A percentile compares a stretch with the other conserved stretches of the same genome.
phyloP scores from a whole-genome alignment of 164 flowering plant genomes.

The Vitis amurensis region DNA sequence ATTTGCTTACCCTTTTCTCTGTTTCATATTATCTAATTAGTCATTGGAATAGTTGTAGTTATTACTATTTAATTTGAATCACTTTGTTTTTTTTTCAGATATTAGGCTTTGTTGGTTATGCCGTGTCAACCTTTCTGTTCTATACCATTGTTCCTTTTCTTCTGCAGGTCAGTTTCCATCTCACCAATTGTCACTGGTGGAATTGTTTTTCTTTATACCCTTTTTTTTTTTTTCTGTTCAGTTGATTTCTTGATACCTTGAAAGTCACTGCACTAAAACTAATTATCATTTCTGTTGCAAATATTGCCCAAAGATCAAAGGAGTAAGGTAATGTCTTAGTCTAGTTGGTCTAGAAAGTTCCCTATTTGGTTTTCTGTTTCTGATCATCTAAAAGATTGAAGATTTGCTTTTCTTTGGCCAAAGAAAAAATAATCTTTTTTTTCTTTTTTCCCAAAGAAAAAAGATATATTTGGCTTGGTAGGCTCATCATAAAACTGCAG shows the following conservation, averaged over 20 bases:
- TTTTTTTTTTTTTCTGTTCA: not conserved
- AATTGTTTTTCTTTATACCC: not conserved
- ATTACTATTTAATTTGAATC: no score
- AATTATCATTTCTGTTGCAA: not conserved
- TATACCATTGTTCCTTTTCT: constrained; percentile 56
- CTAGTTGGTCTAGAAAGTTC: not conserved
- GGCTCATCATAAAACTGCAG: no score
- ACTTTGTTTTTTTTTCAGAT: constrained; percentile 36
- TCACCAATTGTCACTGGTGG: not conserved
- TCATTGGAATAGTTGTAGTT: no score
- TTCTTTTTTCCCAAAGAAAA: no score
- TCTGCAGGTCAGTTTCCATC: constrained; percentile 50
- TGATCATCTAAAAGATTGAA: no score
- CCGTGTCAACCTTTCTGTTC: constrained; percentile 48
- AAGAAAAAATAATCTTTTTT: no score
- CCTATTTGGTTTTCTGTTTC: not conserved
- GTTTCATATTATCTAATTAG: no score
- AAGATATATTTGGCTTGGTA: no score
- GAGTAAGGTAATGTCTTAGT: not conserved
- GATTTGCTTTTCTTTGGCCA: no score
- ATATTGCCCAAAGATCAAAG: not conserved
- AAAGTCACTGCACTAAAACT: not conserved
- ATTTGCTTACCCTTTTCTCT: no score
- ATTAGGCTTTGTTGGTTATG: constrained; percentile 46
- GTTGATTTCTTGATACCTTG: not conserved